Base-by-base conservation (phyloP, 2,329 filamentous ascomycete species). In the Rosellinia necatrix region DNA sequence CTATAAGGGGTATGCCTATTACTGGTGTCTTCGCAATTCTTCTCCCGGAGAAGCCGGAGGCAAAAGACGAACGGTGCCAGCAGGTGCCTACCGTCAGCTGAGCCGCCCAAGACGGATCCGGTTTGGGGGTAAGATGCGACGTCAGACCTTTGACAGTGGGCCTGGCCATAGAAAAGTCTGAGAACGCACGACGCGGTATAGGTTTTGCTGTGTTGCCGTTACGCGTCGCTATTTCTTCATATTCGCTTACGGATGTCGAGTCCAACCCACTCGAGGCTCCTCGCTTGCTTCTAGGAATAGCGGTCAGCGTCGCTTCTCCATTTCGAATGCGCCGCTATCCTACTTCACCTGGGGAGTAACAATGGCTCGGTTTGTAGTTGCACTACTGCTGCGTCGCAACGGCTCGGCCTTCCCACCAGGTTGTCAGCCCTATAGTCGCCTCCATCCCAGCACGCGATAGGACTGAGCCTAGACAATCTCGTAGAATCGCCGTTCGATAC, bases 61-160 rank as follows among this genome's bases (percentile, higher is more conserved):
- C 22, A 40, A 38, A 2, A 27, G 29, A 30, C 27, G 47, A 35
- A 12, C n/a, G 24, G 17, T 32, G 37, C 21, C 46, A 44, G 38
- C 12, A 34, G 29, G 29, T n/a, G 24, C 12, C 44, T 41, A 44
- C 17, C n/a, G 57, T 60, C 57, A 60, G 54, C 58, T 57, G 42
- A 57, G 49, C 32, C 10, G 22, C 34, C 10, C 17, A 29, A 27
- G 49, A 22, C 32, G 12, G 27, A 17, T 29, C 37, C 6, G 30
- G 40, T 29, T 24, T 9, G 40, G 53, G 30, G 19, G 29, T 29
- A 27, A 52, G 48, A 59, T 49, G 30, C 44, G 40, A 44, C 24
- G 32, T 42, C 24, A 38, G 32, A 49, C 25, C 38, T 49, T 48
- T 32, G 32, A 27, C 13, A 46, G 17, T 44, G 25, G 19, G 38